These are phyloP conservation scores for Linderniella brevidens DNA, from an alignment of 257 asterid species.

Conservation along the genomic window DNA sequence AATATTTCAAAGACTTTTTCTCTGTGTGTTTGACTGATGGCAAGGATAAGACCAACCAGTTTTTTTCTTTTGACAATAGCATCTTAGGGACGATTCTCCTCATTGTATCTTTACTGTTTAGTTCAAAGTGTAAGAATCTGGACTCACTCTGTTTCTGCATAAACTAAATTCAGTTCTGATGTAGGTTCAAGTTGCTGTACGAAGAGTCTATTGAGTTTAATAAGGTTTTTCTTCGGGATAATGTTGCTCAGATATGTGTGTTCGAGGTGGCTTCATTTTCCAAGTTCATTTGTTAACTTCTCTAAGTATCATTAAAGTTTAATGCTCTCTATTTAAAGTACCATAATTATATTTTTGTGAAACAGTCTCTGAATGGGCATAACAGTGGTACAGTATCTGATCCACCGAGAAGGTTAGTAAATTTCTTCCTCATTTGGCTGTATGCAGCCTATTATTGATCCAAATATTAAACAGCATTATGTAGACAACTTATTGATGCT, in stretches of 20 bases:
- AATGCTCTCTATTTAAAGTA: conserved; percentile 2
- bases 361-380: conserved; percentile 37
- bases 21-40: conserved; percentile 2
- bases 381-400: conserved; percentile 19
- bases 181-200: conserved; percentile 77
- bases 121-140: not conserved
- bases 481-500: too few relatives aligned
- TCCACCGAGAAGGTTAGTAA: conserved; percentile 32
- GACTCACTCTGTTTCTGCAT: conserved; percentile 5
- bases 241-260: conserved; percentile 94
- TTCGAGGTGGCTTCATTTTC: too few relatives aligned
- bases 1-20: too few relatives aligned
- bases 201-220: conserved; percentile 78
- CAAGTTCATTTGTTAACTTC: too few relatives aligned
- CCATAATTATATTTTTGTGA: conserved; percentile 12
- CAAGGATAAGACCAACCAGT: conserved; percentile 3
- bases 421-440: not conserved
- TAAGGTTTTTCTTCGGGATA: conserved; percentile 75
- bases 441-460: not conserved
- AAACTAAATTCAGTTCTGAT: conserved; percentile 13
- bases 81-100: conserved; percentile 3
- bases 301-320: too few relatives aligned
- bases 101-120: not conserved
- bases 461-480: too few relatives aligned
- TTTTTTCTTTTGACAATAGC: conserved; percentile 3